Percentiles rank a stretch among this genome's conserved stretches.
phyloP scores from a whole-genome alignment of 1,284 basidiomycete species.

The Trichosporon sp. region DNA sequence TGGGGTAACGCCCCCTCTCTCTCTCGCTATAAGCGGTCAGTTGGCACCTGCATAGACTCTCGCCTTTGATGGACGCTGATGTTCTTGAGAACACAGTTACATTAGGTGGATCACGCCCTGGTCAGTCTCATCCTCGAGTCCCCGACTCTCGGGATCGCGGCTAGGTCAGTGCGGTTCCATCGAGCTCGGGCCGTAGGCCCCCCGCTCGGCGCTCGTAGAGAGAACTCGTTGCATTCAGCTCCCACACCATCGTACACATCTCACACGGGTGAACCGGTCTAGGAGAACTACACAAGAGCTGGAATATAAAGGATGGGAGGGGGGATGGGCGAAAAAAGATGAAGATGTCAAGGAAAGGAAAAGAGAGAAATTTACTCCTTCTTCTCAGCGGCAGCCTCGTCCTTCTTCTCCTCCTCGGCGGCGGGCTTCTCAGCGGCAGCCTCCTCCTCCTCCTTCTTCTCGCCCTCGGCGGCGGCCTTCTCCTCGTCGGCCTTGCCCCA shows the following conservation, averaged over 20 bases:
- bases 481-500: constrained; percentile 50
- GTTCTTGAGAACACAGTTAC: too few relatives aligned
- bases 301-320: not conserved
- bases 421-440: constrained; percentile 29
- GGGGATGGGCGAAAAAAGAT: not conserved
- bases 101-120: too few relatives aligned
- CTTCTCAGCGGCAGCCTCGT: constrained; percentile 21
- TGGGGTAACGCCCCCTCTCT: too few relatives aligned
- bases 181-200: not conserved
- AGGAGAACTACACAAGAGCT: not conserved
- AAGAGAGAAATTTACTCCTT: constrained; percentile 9
- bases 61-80: too few relatives aligned
- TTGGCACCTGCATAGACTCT: too few relatives aligned
- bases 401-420: constrained; percentile 20
- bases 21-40: too few relatives aligned
- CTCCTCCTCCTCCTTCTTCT: constrained; percentile 35
- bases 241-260: constrained; percentile 18
- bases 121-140: too few relatives aligned
- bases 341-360: not conserved
- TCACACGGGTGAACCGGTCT: constrained; percentile 12
- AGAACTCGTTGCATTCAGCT: constrained; percentile 21
- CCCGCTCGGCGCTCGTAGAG: not conserved
- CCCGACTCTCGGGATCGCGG: too few relatives aligned
- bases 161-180: too few relatives aligned
- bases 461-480: constrained; percentile 25